Evolutionary conservation across 2,329 filamentous ascomycete genomes (phyloP).

Genomic region (Botrytis porri): DNA sequence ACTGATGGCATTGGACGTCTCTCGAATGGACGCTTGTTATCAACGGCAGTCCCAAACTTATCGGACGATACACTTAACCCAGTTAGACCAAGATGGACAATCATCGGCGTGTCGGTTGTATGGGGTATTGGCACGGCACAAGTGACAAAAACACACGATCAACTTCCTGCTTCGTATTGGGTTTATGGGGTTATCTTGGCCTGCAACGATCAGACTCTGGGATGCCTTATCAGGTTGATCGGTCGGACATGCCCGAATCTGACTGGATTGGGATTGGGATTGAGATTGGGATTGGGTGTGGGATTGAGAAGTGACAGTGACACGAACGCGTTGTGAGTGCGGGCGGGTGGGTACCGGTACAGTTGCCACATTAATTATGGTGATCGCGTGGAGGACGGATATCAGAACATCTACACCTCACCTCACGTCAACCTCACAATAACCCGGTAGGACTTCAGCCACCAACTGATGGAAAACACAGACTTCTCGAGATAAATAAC

Average conservation of each 20-base stretch:
- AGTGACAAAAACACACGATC: not conserved
- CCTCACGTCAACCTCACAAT: not conserved
- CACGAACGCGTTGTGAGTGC: not conserved
- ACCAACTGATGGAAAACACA: not conserved
- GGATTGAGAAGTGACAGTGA: too few species aligned
- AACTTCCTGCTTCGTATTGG: too few species aligned
- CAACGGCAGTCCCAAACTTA: not conserved
- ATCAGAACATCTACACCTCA: not conserved
- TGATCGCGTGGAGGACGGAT: not conserved
- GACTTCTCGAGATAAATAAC: not conserved
- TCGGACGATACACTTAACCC: not conserved
- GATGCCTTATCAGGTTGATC: constrained; percentile 10
- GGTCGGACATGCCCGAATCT: not conserved
- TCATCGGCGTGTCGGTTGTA: not conserved
- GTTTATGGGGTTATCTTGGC: not conserved
- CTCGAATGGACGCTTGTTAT: not conserved
- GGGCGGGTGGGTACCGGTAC: not conserved
- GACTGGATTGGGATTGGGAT: constrained; percentile 3
- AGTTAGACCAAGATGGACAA: not conserved
- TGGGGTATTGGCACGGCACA: not conserved
- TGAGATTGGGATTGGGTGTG: too few species aligned
- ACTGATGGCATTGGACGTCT: not conserved
- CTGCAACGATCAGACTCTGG: not conserved
- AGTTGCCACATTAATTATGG: not conserved
- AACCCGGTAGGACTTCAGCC: not conserved